A percentile compares a stretch with the other conserved stretches of the same genome.
These are phyloP conservation scores for Boletus sp. DNA, from an alignment of 1,284 basidiomycete species.

Conservation along the genomic window DNA sequence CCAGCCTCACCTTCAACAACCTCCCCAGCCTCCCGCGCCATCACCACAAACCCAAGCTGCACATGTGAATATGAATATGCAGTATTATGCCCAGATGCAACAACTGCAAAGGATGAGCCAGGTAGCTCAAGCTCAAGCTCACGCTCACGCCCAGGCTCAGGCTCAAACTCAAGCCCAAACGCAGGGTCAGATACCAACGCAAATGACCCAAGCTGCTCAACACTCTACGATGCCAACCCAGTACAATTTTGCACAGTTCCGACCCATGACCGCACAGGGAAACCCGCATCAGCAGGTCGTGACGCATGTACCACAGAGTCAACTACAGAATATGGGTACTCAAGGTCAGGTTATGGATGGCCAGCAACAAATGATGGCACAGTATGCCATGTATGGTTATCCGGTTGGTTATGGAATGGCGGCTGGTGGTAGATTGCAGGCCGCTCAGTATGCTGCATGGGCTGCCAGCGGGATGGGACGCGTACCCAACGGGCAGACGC, in stretches of 20 bases:
- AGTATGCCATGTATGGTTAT: slow-evolving; percentile 33
- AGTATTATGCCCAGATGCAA: slow-evolving; percentile 17
- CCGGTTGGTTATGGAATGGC: slow-evolving; percentile 30
- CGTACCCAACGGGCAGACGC: slow-evolving; percentile 30
- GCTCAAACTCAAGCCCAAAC: slow-evolving; percentile 20
- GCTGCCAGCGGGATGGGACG: slow-evolving; percentile 24
- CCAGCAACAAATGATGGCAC: slow-evolving; percentile 32
- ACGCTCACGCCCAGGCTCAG: slow-evolving; percentile 19
- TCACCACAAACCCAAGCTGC: slow-evolving; percentile 22
- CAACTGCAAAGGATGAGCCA: slow-evolving; percentile 22
- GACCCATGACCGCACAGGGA: slow-evolving; percentile 24
- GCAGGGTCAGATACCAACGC: slow-evolving; percentile 24
- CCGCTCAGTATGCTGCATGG: slow-evolving; percentile 30
- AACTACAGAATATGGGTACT: slow-evolving; percentile 20
- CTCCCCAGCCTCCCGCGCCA: slow-evolving; percentile 18
- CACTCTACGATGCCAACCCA: slow-evolving; percentile 22
- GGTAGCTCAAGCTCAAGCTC: slow-evolving; percentile 19
- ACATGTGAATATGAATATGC: slow-evolving; percentile 17
- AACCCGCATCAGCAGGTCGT: slow-evolving; percentile 25
- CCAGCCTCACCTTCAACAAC: slow-evolving; percentile 20
- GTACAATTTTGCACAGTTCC: slow-evolving; percentile 25
- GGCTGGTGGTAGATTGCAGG: slow-evolving; percentile 19
- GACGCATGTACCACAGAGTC: slow-evolving; percentile 22
- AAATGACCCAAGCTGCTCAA: slow-evolving; percentile 22
- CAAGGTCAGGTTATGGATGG: slow-evolving; percentile 26